phyloP scores from a whole-genome alignment of 1,284 basidiomycete species.

The Gymnopus androsaceus region DNA sequence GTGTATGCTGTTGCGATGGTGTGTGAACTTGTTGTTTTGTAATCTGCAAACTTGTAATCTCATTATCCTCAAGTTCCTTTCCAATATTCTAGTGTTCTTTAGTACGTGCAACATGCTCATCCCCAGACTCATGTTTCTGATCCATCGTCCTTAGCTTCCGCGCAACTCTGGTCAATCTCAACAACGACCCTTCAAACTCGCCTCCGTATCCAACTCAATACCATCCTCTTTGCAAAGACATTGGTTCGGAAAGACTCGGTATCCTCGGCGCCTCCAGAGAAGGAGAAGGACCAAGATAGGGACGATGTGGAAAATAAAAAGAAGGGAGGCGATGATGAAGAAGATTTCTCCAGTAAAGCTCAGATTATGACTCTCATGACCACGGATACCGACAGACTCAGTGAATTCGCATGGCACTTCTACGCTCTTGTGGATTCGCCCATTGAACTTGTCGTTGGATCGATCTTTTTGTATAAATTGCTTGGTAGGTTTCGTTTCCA shows the following conservation, averaged over 20 bases:
- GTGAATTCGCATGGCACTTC: slow-evolving; percentile 81
- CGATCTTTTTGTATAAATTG: slow-evolving; percentile 78
- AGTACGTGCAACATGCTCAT: too few species aligned
- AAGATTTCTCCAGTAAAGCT: slow-evolving; percentile 85
- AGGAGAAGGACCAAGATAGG: slow-evolving; percentile 30
- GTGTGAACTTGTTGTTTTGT: too few species aligned
- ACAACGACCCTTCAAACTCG: slow-evolving; percentile 74
- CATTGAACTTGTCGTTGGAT: slow-evolving; percentile 81
- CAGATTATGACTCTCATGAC: slow-evolving; percentile 90
- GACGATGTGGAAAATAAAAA: slow-evolving; percentile 32
- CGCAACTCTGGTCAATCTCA: slow-evolving; percentile 70
- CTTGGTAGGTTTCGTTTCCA: slow-evolving; percentile 69
- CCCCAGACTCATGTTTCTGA: too few species aligned
- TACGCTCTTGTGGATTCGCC: slow-evolving; percentile 81
- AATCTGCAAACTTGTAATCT: too few species aligned
- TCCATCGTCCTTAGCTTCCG: too few species aligned
- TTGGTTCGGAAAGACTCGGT: slow-evolving; percentile 86
- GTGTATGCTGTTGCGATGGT: slow-evolving; percentile 69
- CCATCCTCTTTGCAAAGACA: slow-evolving; percentile 86
- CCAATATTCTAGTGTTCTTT: too few species aligned
- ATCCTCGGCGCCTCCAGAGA: slow-evolving; percentile 48
- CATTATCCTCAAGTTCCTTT: too few species aligned
- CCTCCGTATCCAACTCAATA: slow-evolving; percentile 81
- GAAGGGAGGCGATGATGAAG: slow-evolving; percentile 69
- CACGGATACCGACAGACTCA: slow-evolving; percentile 87